A percentile compares a stretch with the other conserved stretches of the same genome.
Evolutionary conservation across 345 rosid species (phyloP).

Genomic region (Camelina neglecta): DNA sequence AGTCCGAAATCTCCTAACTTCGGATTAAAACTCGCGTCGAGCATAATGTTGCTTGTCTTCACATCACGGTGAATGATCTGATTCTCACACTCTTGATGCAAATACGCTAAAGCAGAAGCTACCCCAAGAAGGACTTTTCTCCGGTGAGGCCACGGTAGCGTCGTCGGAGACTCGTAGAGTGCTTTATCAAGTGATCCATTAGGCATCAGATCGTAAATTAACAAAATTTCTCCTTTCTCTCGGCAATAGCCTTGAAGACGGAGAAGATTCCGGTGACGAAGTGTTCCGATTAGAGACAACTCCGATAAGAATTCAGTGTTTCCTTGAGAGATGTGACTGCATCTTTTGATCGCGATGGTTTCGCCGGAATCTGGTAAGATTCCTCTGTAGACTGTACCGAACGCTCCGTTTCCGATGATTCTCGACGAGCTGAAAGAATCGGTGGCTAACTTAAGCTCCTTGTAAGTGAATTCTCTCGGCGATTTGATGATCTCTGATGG

Average conservation of each 20-base stretch:
- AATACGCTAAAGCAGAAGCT: constrained; percentile 90
- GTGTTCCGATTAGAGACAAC: constrained; percentile 79
- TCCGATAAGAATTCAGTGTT: constrained; percentile 87
- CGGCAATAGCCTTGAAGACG: constrained; percentile 95
- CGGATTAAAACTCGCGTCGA: constrained; percentile 87
- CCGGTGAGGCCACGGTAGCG: constrained; percentile 79
- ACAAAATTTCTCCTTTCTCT: constrained; percentile 86
- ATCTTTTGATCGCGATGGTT: constrained; percentile 83
- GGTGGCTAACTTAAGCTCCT: constrained; percentile 84
- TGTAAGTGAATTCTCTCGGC: constrained; percentile 91
- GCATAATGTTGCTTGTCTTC: constrained; percentile 91
- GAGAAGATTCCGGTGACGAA: constrained; percentile 90
- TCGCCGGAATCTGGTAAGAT: constrained; percentile 70
- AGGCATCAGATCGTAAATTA: constrained; percentile 92
- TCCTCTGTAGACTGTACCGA: constrained; percentile 92
- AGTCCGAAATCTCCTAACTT: constrained; percentile 92
- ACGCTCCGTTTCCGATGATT: constrained; percentile 92
- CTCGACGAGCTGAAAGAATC: constrained; percentile 66
- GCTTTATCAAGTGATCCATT: constrained; percentile 97
- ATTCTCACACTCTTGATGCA: constrained; percentile 97
- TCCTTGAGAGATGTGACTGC: constrained; percentile 90
- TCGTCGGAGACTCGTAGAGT: constrained; percentile 71
- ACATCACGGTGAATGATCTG: constrained; percentile 95
- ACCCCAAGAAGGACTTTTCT: constrained; percentile 78
- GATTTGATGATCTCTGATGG: constrained; percentile 78